Evolutionary conservation across 345 rosid species (phyloP), one percentile per base, ranked within the genome.

Genomic region (Cardiospermum halicacabum): DNA sequence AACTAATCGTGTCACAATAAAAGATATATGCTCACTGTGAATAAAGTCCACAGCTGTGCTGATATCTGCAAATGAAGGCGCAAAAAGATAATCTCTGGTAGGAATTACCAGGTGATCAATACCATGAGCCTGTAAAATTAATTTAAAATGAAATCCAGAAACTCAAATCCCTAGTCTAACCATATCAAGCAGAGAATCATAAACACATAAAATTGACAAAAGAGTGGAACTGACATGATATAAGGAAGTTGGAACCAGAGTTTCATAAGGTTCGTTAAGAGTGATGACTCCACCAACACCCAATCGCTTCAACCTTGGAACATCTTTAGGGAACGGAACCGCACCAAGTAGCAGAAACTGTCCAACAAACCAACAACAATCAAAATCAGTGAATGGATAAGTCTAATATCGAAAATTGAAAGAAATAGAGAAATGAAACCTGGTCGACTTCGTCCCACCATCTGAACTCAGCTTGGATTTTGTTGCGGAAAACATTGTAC

Each of bases 81-180:
- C 94, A 81, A 83, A 89, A 22, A 86, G 78, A 74, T 89, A 93
- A 68, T 89, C 98, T 68, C 97, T 83, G 11, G 98, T 88, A 53
- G 97, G 98, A 72, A 89, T 83, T 37, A 85, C 88, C n/a, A 89
- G 69, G 66, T 92, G 97, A 31, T 85, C 90, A 72, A 93, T 93
- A 70, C 82, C 88, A 50, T 88, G 75, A 60, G 85, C 90, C 97
- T 89, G 68, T 30, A 71, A 56, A 3, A 11, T 13, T 10, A 61
- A 53, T 25, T 39, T 16, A 27, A 24, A 54, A n/a, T n/a, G n/a
- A 11, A 64, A 21, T 1, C 1, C 7, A 47, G 22, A 47, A 45
- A n/a, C 50, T 45, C 9, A 45, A 45, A 15, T 45, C 19, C 47
- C 47, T 40, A 40, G 15, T 18, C n/a, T n/a, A n/a, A n/a, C n/a